Evolutionary conservation across 2,329 filamentous ascomycete genomes (phyloP).

Genomic region (Parastagonospora nodorum): DNA sequence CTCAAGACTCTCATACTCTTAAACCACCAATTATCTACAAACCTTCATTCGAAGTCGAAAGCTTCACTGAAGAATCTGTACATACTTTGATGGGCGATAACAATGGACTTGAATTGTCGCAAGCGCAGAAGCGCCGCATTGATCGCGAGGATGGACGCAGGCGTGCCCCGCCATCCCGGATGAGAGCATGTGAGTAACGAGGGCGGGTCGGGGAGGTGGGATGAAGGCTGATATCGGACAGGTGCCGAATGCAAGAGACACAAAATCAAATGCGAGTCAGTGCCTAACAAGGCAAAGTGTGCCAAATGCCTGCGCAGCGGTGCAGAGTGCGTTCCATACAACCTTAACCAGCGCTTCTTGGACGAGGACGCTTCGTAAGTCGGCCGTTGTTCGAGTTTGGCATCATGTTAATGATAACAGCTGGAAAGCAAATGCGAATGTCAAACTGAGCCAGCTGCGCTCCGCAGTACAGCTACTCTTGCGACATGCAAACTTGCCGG

Average conservation of each 20-base stretch:
- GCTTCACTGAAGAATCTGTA: not conserved
- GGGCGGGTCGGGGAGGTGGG: not conserved
- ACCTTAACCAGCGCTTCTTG: slow-evolving; percentile 38
- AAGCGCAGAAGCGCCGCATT: slow-evolving; percentile 32
- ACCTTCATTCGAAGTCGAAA: not conserved
- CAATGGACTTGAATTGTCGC: slow-evolving; percentile 70
- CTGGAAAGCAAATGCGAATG: slow-evolving; percentile 39
- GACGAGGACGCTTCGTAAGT: slow-evolving; percentile 41
- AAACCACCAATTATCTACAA: not conserved
- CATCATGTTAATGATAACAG: slow-evolving; percentile 14
- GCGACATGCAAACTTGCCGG: slow-evolving; percentile 32
- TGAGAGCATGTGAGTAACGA: slow-evolving; percentile 31
- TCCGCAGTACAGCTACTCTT: slow-evolving; percentile 35
- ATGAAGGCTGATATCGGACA: slow-evolving; percentile 11
- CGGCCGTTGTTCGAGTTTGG: not conserved
- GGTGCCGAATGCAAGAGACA: slow-evolving; percentile 43
- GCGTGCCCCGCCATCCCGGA: slow-evolving; percentile 27
- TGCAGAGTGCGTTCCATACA: slow-evolving; percentile 82
- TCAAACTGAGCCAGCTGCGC: slow-evolving; percentile 31
- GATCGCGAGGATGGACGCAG: slow-evolving; percentile 35
- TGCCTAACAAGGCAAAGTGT: slow-evolving; percentile 38
- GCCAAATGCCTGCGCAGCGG: slow-evolving; percentile 50
- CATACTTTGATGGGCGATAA: slow-evolving; percentile 28
- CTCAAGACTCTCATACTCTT: not conserved
- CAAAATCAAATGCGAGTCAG: slow-evolving; percentile 43